phyloP scores from a whole-genome alignment of 2,329 filamentous ascomycete species.

The Parastagonospora avenae region DNA sequence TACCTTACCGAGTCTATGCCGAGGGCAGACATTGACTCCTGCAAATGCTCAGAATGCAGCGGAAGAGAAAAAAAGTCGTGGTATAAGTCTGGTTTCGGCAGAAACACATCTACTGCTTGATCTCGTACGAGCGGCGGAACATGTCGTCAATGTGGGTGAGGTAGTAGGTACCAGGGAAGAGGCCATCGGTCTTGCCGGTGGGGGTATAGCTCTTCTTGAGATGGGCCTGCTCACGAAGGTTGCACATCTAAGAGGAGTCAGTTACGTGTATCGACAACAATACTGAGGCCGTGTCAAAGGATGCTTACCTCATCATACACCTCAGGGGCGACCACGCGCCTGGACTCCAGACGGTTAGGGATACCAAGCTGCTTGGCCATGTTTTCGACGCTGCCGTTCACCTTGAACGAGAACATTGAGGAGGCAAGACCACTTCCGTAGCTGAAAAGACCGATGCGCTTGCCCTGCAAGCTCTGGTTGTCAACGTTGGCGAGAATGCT shows the following conservation, averaged over 20 bases:
- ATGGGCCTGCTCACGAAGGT: conserved; percentile 57
- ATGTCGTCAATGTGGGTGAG: conserved; percentile 57
- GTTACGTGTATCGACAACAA: conserved; percentile 20
- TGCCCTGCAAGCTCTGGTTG: conserved; percentile 54
- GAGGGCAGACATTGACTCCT: conserved; percentile 38
- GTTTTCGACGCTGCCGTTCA: conserved; percentile 54
- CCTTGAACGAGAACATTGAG: conserved; percentile 57
- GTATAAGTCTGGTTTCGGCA: conserved; percentile 6
- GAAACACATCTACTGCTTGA: conserved; percentile 51
- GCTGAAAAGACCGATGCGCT: conserved; percentile 58
- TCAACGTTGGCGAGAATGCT: conserved; percentile 55
- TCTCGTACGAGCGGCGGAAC: conserved; percentile 57
- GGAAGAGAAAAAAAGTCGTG: conserved; percentile 30
- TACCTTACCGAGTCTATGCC: conserved; percentile 33
- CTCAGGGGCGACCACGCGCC: conserved; percentile 54
- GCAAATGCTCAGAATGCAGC: conserved; percentile 44
- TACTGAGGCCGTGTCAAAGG: conserved; percentile 10
- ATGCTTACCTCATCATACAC: conserved; percentile 54
- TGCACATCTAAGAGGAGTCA: conserved; percentile 54
- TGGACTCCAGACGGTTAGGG: conserved; percentile 51
- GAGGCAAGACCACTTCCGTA: conserved; percentile 59
- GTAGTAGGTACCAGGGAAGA: conserved; percentile 58
- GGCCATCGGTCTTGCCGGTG: conserved; percentile 49
- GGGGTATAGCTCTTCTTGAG: conserved; percentile 57
- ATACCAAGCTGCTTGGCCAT: conserved; percentile 55